phyloP scores from a whole-genome alignment of 805 yeast species.

The Zygosaccharomyces gambellarensis region DNA sequence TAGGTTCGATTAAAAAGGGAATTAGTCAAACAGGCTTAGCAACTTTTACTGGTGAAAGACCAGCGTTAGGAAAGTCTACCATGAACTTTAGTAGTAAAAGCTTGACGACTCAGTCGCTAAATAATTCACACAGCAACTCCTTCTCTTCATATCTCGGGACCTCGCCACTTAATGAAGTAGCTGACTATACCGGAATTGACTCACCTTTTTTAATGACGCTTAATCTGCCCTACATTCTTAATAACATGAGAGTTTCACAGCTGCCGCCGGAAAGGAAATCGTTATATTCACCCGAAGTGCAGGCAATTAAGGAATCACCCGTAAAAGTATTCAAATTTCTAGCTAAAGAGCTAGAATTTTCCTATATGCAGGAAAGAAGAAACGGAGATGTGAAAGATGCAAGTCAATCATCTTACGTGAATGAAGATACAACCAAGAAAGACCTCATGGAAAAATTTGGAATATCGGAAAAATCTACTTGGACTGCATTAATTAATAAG shows the following conservation, averaged over 20 bases:
- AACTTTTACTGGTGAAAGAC: slow-evolving; percentile 15
- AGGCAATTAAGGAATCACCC: slow-evolving; percentile 28
- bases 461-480: slow-evolving; percentile 30
- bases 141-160: slow-evolving; percentile 15
- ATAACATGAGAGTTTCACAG: slow-evolving; percentile 25
- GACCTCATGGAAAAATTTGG: slow-evolving; percentile 31
- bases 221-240: slow-evolving; percentile 30
- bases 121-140: slow-evolving; percentile 9
- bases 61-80: slow-evolving; percentile 11
- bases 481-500: slow-evolving; percentile 29
- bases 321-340: slow-evolving; percentile 32
- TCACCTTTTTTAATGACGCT: slow-evolving; percentile 28
- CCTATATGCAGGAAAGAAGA: slow-evolving; percentile 20
- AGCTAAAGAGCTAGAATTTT: slow-evolving; percentile 32
- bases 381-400: slow-evolving; percentile 15
- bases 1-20: slow-evolving; percentile 17
- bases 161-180: slow-evolving; percentile 9
- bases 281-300: slow-evolving; percentile 10
- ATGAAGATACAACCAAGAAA: slow-evolving; percentile 19
- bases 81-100: slow-evolving; percentile 21
- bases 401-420: slow-evolving; percentile 8
- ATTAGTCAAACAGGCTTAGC: slow-evolving; percentile 18
- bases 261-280: slow-evolving; percentile 12
- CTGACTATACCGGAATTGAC: slow-evolving; percentile 7
- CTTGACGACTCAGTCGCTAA: slow-evolving; percentile 9